Base-by-base conservation (phyloP, 1,284 basidiomycete species). In the Tilletia caries region DNA sequence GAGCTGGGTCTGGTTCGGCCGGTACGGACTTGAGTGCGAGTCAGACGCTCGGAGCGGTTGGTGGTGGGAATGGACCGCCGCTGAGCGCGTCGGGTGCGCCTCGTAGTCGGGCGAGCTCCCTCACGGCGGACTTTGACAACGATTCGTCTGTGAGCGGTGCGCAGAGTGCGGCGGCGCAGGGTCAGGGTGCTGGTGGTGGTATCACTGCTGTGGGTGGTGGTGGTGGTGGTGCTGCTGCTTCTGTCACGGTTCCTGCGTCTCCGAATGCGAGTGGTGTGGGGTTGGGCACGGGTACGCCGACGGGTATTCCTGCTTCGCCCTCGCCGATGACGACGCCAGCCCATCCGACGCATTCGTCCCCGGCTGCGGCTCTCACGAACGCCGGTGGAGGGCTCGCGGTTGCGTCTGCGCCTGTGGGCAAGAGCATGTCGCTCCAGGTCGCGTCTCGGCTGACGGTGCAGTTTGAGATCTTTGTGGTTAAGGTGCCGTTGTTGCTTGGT, bases 401-500 rank as follows among this genome's bases (percentile, higher is more conserved):
- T 27, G 37, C 44, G 5, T 33, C 32, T 12, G 67, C 54, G 5
- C n/a, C 50, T 0, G 58, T n/a, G 13, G 33, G 25, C 0, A 79
- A 73, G 66, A 72, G 70, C 44, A 75, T 77, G 71, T 69, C 70
- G 18, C 67, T 68, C 13, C 60, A 72, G 2, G 69, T 73, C 23
- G 78, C 75, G 6, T 69, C 70, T n/a, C 78, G 81, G 62, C 67
- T 78, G 18, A 75, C 73, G 2, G 81, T 82, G 1, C 69, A 73
- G n/a, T 82, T 82, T 66, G 81, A 82, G 68, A 76, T 82, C 54
- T 81, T 79, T 71, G 77, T 82, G 3, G 81, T 82, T 48, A 82
- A 82, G 34, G 80, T 82, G 23, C 95, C 95, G 37, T 92, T 91
- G 87, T 84, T 98, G 70, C 93, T 95, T 0, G 84, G 84, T 15